Evolutionary conservation across 768 basidiomycete species (phyloP), one percentile per base, ranked within the genome.

Genomic region (Xerocomellus chrysenteron): DNA sequence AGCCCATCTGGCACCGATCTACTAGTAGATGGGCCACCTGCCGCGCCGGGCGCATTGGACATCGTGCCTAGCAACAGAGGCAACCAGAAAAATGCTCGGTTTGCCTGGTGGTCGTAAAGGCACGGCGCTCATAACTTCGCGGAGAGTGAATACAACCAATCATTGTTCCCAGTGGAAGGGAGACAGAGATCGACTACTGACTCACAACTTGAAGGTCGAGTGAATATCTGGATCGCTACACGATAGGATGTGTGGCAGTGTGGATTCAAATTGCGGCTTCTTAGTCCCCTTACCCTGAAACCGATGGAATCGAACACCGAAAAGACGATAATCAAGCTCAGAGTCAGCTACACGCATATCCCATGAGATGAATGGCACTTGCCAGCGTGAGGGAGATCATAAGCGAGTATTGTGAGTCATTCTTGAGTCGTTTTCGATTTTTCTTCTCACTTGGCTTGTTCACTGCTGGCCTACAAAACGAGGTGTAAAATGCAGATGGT

Each of bases 201-300:
- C 36, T 37, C 47, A 48, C 47, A 36, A 21, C 21, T 21, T 21
- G 21, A 21, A 36, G 12, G 16, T 21, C 4, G 47, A 12, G 45
- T 46, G n/a, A 17, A 45, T 45, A 7, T 28, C 24, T 10, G 43
- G 16, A 17, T 5, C n/a, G 30, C 12, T 47, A 47, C 19, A 35
- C 19, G 5, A 35, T 47, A 47, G 19, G 36, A 28, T 30, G 30
- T 47, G 50, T 61, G 58, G 55, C 47, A 52, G 56, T 53, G 61
- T 28, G 54, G 47, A 24, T 10, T 37, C 26, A 48, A 37, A 17
- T 37, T 21, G 21, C 9, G 33, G 17, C 13, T 26, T 26, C 30
- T 46, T 26, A n/a, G n/a, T n/a, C n/a, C n/a, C n/a, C n/a, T 40
- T 39, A 36, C 10, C 42, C 44, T 42, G 28, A 26, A 19, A 28